Conservation (phyloP, 345 rosid species). For the Moricandia arvensis region DNA sequence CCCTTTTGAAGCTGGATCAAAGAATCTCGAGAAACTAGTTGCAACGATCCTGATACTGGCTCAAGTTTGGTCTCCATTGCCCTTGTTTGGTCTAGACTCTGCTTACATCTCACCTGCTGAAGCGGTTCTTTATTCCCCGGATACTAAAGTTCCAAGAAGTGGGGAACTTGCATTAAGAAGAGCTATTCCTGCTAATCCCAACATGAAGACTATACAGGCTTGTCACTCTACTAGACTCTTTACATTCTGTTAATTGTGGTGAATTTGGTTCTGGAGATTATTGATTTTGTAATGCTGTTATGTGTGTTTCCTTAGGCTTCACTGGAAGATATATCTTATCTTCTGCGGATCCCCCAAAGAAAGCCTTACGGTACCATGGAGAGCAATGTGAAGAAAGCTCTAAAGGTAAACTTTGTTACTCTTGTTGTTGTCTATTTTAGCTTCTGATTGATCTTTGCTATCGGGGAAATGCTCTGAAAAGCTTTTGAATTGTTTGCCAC, state of each 20-base stretch:
- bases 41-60: slow-evolving; percentile 49
- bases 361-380: slow-evolving; percentile 98
- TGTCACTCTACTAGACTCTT: slow-evolving; percentile 3
- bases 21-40: slow-evolving; percentile 48
- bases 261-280: neutral
- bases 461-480: too few species aligned
- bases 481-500: too few species aligned
- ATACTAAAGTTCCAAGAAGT: slow-evolving; percentile 88
- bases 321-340: slow-evolving; percentile 83
- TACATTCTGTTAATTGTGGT: neutral
- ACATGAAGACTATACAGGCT: slow-evolving; percentile 86
- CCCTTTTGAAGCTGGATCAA: slow-evolving; percentile 32
- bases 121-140: slow-evolving; percentile 83
- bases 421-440: neutral
- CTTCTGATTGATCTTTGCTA: too few species aligned
- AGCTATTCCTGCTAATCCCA: slow-evolving; percentile 87
- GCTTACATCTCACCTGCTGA: slow-evolving; percentile 54
- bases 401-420: slow-evolving; percentile 46
- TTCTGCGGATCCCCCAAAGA: slow-evolving; percentile 92
- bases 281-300: slow-evolving; percentile 12
- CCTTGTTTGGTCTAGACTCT: slow-evolving; percentile 53
- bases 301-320: slow-evolving; percentile 51
- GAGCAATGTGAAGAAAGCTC: slow-evolving; percentile 89
- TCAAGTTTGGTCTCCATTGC: slow-evolving; percentile 66
- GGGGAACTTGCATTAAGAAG: slow-evolving; percentile 91